Base-by-base conservation (phyloP, 345 rosid genomes). In the Linum lewisii region DNA sequence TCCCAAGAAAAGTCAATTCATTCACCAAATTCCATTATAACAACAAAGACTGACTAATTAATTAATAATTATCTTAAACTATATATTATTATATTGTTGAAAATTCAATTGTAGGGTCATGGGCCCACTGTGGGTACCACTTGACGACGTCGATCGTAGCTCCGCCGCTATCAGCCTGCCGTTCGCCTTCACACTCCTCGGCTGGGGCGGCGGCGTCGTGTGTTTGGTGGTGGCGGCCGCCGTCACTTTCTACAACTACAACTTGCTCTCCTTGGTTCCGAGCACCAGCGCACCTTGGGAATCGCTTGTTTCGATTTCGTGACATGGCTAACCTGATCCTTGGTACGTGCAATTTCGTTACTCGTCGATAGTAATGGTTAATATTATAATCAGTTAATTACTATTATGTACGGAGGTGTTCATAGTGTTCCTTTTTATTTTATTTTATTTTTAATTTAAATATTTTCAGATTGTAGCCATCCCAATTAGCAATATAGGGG, bases 91-190 rank as follows among this genome's bases (percentile, higher is more conserved):
- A 29, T 1, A 4, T 29, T 29, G 5, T 29, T n/a, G n/a, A n/a
- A n/a, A n/a, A n/a, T n/a, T n/a, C n/a, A n/a, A n/a, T 29, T 42
- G 14, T 58, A 71, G 81, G 81, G 5, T 62, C 78, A 2, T 77
- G 81, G 78, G 45, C 70, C 63, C 78, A 77, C 37, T 65, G 76
- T 24, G 81, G 81, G 16, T 77, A 70, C 34, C 81, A 77, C 63
- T 51, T 77, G 72, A 71, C 78, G 18, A 73, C 78, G 1, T 73
- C 78, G 5, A 77, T 71, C 15, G 81, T 77, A 56, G 67, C 71
- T 0, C 76, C 78, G 3, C 71, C 63, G 25, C 63, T 77, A 19
- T 77, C 13, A 73, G 69, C 36, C 70, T 77, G 18, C 81, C 81
- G 2, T 69, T 67, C 21, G 74, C 78, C 6, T 23, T 74, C 20